Base-by-base conservation (phyloP, 257 asterid genomes). In the Plantago elongata region DNA sequence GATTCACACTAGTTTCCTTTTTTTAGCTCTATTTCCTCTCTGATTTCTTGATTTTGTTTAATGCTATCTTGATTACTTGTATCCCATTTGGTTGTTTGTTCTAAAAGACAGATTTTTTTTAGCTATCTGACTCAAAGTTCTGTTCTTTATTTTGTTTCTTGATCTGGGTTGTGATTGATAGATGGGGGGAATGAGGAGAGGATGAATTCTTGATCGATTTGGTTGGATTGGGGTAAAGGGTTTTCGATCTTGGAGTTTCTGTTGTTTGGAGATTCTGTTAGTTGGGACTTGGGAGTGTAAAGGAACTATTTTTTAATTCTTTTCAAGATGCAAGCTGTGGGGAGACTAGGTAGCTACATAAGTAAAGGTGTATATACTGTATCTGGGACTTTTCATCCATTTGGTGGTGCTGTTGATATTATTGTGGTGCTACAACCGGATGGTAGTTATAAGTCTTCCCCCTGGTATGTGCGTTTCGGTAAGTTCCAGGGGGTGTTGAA, bases 391-490 rank as follows among this genome's bases (percentile, higher is more conserved):
- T 89, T 93, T 70, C 99, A 93, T 66, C 99, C 99, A 4, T 93
- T 93, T 74, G 97, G 99, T 54, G 99, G 99, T 48, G 97, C 97
- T 45, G 96, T 93, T 7, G 99, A 93, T 77, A 85, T 93, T 45
- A 86, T 93, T 15, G 90, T 85, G 63, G 99, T 93, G 70, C 76
- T 83, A 70, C 99, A 93, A 73, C 94, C 86, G 2, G 99, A 93
- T 61, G 96, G 97, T 42, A 89, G 83, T 69, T 89, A 74, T 65
- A 93, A 93, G 66, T 87, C 97, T 18, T 93, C 99, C 13, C 97
- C 99, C 18, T 93, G 99, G 99, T 89, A 93, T 59, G 97, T 93
- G 72, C 78, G 94, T 29, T 93, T 93, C 60, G 99, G 99, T 74
- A 93, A 93, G 77, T 93, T 93, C 78, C 99, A 89, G 65, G 99